Evolutionary conservation across 2,329 filamentous ascomycete genomes (phyloP).

Genomic region (Calycina herbarum): DNA sequence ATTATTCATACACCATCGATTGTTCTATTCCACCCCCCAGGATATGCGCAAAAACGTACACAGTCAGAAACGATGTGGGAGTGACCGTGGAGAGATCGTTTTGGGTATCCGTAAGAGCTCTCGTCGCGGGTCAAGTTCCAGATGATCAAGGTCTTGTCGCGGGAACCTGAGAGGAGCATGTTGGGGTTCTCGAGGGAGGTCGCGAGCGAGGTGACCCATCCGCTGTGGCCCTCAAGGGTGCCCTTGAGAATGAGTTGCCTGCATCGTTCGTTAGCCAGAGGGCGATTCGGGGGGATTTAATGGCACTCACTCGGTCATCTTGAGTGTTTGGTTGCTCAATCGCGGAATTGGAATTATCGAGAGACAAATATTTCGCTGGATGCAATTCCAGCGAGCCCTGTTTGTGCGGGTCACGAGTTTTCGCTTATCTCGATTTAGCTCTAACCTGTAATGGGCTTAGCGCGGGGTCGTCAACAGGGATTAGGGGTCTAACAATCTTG

Average conservation of each 20-base stretch:
- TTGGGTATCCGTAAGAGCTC: slow-evolving; percentile 96
- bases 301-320: slow-evolving; percentile 35
- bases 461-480: background rate
- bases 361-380: background rate
- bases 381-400: background rate
- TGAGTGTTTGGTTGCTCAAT: slow-evolving; percentile 33
- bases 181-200: slow-evolving; percentile 99
- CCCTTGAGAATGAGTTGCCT: slow-evolving; percentile 74
- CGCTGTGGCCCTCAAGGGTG: slow-evolving; percentile 98
- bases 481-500: background rate
- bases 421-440: background rate
- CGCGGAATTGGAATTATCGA: slow-evolving; percentile 9
- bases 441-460: background rate
- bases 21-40: slow-evolving; percentile 4
- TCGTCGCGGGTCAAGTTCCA: slow-evolving; percentile 99
- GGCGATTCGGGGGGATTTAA: background rate
- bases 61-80: slow-evolving; percentile 99
- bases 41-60: slow-evolving; percentile 61
- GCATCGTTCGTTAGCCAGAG: slow-evolving; percentile 1
- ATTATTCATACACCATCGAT: slow-evolving; percentile 16
- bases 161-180: slow-evolving; percentile 97
- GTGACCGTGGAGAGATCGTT: slow-evolving; percentile 98
- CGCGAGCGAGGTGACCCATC: slow-evolving; percentile 98
- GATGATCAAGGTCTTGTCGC: slow-evolving; percentile 99
- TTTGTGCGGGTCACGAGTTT: slow-evolving; percentile 5